Conservation (phyloP, 306 rosid genomes). For the Spatholobus suberectus region DNA sequence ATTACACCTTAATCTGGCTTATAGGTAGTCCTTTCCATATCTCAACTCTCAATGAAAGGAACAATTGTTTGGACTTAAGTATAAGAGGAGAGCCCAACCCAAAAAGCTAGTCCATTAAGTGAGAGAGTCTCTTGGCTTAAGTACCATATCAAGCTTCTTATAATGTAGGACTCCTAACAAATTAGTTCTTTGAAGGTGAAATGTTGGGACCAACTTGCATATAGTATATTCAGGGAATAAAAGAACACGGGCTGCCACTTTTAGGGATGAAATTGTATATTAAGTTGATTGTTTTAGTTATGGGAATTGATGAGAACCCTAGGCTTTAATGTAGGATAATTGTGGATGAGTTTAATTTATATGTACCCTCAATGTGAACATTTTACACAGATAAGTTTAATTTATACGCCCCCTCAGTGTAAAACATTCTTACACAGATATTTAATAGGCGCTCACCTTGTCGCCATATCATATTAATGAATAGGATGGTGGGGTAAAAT, state of each 20-base stretch:
- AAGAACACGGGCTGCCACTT: neutral
- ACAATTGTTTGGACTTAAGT: no score
- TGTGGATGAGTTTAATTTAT: neutral
- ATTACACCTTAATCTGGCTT: no score
- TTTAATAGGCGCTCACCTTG: neutral
- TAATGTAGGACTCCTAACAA: no score
- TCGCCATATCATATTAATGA: neutral
- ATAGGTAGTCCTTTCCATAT: no score
- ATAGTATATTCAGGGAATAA: neutral
- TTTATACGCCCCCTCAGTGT: neutral
- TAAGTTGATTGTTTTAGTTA: neutral
- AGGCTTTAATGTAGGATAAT: neutral
- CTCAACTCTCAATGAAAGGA: no score
- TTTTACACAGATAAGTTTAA: no score
- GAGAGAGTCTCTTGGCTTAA: no score
- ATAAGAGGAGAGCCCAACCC: no score
- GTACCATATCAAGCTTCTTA: no score
- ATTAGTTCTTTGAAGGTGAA: neutral
- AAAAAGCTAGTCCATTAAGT: no score
- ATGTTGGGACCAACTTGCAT: neutral
- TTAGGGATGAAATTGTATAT: neutral
- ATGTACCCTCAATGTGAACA: no score
- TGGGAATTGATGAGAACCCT: slow-evolving; percentile 1
- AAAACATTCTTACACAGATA: neutral
- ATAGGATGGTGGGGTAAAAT: no score